Evolutionary conservation across 805 yeast genomes (phyloP), one percentile per base, ranked within the genome.

Genomic region (Cyberlindnera euphorbiae): DNA sequence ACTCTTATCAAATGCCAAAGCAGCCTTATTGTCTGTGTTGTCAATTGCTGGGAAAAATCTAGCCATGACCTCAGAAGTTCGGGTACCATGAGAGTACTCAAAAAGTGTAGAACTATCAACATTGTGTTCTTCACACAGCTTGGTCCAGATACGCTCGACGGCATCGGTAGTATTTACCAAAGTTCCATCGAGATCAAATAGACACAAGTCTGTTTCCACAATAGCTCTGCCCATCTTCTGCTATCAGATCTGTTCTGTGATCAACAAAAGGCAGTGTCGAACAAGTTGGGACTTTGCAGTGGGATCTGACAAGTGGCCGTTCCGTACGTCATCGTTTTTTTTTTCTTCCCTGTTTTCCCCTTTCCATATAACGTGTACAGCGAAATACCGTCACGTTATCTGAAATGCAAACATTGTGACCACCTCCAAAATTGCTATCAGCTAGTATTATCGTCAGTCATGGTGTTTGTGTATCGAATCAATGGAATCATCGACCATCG

Each of bases 171-270:
- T 82, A 59, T 82, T 77, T 56, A 86, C 86, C 55, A 86, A 67
- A 19, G 95, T 86, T 36, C 95, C 95, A 58, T 86, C 95, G 35
- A 88, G 77, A 63, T 86, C 95, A 62, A 86, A 86, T 45, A 83
- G 73, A 46, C 50, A 39, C 12, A 54, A 26, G 26, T 53, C 59
- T 2, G 55, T 33, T 21, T 44, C 32, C 4, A 51, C 34, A 8
- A 31, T 38, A 12, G 31, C 45, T 12, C 37, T 35, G 3, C 40
- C 53, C 52, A 50, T 50, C 9, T 28, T 6, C 18, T n/a, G 19
- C 9, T 11, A 11, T 19, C 9, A 19, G 9, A 8, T 19, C 22
- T 10, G 26, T 10, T 6, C 12, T 24, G 10, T 21, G 11, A 21
- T 8, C 23, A 21, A 11, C 11, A 21, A 21, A 8, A 21, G 10